A percentile compares a stretch with the other conserved stretches of the same genome.
Evolutionary conservation across 768 basidiomycete species (phyloP).

Genomic region (Rhodotorula sphaerocarpa): DNA sequence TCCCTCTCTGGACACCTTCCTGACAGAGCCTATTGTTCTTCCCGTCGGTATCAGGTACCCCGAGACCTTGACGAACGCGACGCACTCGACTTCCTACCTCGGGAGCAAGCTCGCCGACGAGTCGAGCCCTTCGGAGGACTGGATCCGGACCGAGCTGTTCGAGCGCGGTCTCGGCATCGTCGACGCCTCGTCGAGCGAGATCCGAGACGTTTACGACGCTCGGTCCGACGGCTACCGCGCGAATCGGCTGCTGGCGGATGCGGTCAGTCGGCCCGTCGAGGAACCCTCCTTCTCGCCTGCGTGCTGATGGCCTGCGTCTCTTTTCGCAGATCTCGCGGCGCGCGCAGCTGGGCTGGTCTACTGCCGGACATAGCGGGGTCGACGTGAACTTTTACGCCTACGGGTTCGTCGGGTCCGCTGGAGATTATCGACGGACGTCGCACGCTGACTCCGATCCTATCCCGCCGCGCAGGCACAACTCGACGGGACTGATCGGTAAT

Average conservation of each 20-base stretch:
- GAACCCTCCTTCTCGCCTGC: background rate
- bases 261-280: constrained; percentile 6
- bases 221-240: constrained; percentile 15
- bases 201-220: constrained; percentile 20
- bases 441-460: constrained; percentile 6
- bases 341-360: constrained; percentile 40
- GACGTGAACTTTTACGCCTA: constrained; percentile 39
- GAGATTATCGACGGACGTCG: background rate
- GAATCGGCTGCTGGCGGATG: constrained; percentile 31
- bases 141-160: constrained; percentile 30
- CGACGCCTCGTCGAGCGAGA: constrained; percentile 31
- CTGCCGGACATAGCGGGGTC: constrained; percentile 37
- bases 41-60: constrained; percentile 33
- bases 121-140: constrained; percentile 15
- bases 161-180: constrained; percentile 34
- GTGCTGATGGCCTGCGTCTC: background rate
- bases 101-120: constrained; percentile 19
- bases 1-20: background rate
- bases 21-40: background rate
- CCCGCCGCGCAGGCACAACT: constrained; percentile 15
- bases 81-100: constrained; percentile 31
- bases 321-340: constrained; percentile 28
- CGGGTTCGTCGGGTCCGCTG: background rate
- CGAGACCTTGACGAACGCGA: constrained; percentile 36
- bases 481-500: constrained; percentile 32